A percentile compares a stretch with the other conserved stretches of the same genome.
These are phyloP conservation scores for Parvularia atlantis DNA, from an alignment of 78 protist species.

Conservation along the genomic window DNA sequence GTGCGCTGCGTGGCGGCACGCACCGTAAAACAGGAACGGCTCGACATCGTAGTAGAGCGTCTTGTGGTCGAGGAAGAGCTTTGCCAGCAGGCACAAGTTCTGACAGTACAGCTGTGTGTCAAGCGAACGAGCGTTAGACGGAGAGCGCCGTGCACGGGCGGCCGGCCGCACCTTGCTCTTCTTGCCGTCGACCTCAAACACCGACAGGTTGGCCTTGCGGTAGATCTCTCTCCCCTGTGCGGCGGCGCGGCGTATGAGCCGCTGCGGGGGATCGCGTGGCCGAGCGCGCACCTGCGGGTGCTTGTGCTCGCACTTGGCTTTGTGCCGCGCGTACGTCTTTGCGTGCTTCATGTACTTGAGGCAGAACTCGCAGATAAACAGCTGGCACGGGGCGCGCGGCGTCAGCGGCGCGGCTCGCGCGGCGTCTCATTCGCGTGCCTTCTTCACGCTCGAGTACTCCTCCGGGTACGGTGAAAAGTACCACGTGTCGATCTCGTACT, in stretches of 20 bases:
- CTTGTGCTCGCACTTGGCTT: conserved; percentile 1
- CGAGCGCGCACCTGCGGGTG: no score
- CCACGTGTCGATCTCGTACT: conserved; percentile 87
- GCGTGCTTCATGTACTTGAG: conserved; percentile 73
- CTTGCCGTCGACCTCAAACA: conserved; percentile 89
- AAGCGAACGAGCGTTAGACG: background rate
- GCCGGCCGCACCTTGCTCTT: conserved; percentile 22
- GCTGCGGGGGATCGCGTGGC: no score
- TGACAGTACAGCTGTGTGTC: conserved; percentile 71
- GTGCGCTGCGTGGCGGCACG: no score
- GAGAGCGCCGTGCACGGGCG: no score
- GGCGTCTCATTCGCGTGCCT: background rate
- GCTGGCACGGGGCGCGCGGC: background rate
- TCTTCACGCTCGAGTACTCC: conserved; percentile 34
- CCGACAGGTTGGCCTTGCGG: conserved; percentile 46
- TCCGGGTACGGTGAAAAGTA: conserved; percentile 89
- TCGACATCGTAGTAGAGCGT: conserved; percentile 81
- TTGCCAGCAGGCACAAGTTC: conserved; percentile 82
- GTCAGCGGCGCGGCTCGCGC: no score
- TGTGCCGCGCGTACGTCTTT: conserved; percentile 62
- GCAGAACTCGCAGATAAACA: conserved; percentile 85
- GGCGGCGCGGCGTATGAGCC: no score
- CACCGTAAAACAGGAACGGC: conserved; percentile 87
- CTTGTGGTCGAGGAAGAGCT: conserved; percentile 93
- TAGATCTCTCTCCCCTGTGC: conserved; percentile 84